A percentile compares a stretch with the other conserved stretches of the same genome.
phyloP scores from a whole-genome alignment of 495 filamentous ascomycete species.

The Parathielavia hyrcaniae region DNA sequence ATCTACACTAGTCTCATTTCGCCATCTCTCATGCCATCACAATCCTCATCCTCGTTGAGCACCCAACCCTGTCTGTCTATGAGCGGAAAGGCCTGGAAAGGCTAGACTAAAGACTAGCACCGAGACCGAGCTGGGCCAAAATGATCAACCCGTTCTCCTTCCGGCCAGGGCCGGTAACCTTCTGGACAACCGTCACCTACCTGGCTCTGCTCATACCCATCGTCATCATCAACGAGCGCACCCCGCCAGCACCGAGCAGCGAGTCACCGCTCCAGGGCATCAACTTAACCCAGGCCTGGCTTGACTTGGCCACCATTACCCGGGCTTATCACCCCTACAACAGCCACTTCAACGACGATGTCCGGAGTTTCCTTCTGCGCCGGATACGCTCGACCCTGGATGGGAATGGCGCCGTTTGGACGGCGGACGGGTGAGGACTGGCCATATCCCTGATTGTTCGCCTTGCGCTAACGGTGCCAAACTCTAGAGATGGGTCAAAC shows the following conservation, averaged over 20 bases:
- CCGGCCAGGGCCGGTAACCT: slow-evolving; percentile 59
- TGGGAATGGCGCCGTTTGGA: slow-evolving; percentile 44
- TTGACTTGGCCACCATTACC: slow-evolving; percentile 70
- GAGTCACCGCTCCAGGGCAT: slow-evolving; percentile 39
- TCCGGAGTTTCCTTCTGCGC: slow-evolving; percentile 68
- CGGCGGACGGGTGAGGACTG: slow-evolving; percentile 24
- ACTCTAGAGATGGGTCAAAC: slow-evolving; percentile 11
- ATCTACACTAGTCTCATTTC: no score
- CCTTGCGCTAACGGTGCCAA: background rate
- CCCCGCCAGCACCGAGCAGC: slow-evolving; percentile 62
- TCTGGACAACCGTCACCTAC: slow-evolving; percentile 65
- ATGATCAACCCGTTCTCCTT: slow-evolving; percentile 48
- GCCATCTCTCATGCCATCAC: no score
- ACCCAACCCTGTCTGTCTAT: no score
- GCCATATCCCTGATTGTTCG: slow-evolving; percentile 1
- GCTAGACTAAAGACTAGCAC: background rate
- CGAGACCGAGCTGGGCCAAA: background rate
- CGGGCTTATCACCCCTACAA: slow-evolving; percentile 82
- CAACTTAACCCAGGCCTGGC: slow-evolving; percentile 79
- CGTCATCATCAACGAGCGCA: slow-evolving; percentile 65
- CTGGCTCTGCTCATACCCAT: slow-evolving; percentile 62
- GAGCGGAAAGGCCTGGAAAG: no score
- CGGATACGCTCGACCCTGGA: slow-evolving; percentile 64
- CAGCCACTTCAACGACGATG: slow-evolving; percentile 69
- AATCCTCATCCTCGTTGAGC: no score